Percentiles rank a stretch among this genome's conserved stretches.
These are phyloP conservation scores for Aquilaria malaccensis DNA, from an alignment of 345 rosid species.

Conservation along the genomic window DNA sequence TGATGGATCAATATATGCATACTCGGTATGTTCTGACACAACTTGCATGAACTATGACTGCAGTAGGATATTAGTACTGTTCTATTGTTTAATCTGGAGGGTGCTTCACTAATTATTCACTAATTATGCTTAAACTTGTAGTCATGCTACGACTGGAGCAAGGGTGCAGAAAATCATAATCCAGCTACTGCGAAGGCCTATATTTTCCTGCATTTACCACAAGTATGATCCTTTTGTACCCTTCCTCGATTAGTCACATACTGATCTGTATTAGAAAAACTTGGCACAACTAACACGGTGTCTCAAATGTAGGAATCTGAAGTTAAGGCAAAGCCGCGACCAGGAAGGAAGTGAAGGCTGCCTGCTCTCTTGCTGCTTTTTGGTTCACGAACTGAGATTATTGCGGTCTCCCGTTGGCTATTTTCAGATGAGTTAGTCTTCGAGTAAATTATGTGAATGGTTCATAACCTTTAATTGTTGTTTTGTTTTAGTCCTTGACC, in stretches of 20 bases:
- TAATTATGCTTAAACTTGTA: conserved; percentile 15
- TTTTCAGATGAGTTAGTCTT: no score
- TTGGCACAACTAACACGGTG: not conserved
- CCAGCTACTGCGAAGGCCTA: conserved; percentile 55
- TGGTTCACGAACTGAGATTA: no score
- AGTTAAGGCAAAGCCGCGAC: conserved; percentile 84
- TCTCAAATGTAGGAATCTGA: conserved; percentile 51
- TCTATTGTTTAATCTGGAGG: not conserved
- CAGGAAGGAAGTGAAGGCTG: conserved; percentile 41
- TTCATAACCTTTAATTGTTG: no score
- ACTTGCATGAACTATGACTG: not conserved
- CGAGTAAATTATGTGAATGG: no score
- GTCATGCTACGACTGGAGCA: conserved; percentile 98
- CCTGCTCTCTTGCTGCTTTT: not conserved
- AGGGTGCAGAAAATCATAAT: conserved; percentile 81
- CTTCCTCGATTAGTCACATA: not conserved
- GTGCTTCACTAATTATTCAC: not conserved
- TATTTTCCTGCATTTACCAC: conserved; percentile 60
- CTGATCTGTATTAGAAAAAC: not conserved
- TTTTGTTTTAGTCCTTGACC: no score
- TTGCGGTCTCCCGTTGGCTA: no score
- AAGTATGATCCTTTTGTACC: conserved; percentile 24
- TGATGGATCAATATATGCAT: conserved; percentile 89
- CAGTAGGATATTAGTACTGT: no score
- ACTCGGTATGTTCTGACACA: conserved; percentile 45